Percentiles rank a stretch among this genome's conserved stretches.
phyloP scores from a whole-genome alignment of 2,329 filamentous ascomycete genomes.

The Neobulgaria alba region DNA sequence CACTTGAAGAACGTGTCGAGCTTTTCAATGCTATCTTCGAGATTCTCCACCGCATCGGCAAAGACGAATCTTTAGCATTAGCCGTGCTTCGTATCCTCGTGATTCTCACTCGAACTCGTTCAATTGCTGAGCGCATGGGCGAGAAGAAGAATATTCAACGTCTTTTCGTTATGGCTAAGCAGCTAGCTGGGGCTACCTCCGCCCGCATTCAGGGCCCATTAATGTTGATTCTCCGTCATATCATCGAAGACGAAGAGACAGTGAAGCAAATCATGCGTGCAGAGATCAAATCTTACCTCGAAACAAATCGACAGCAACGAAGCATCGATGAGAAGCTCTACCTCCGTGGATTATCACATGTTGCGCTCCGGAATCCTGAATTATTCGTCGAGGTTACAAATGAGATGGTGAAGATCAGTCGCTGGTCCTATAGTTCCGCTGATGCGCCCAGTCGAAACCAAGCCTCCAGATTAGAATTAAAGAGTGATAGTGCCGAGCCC shows the following conservation, averaged over 20 bases:
- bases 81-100: constrained; percentile 78
- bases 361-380: constrained; percentile 72
- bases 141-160: constrained; percentile 85
- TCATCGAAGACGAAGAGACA: constrained; percentile 88
- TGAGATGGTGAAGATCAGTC: constrained; percentile 67
- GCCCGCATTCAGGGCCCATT: constrained; percentile 56
- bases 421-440: constrained; percentile 41
- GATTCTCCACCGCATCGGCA: constrained; percentile 76
- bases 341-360: constrained; percentile 66
- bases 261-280: constrained; percentile 86
- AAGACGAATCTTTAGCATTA: constrained; percentile 76
- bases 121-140: constrained; percentile 66
- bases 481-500: constrained; percentile 15
- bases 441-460: constrained; percentile 35
- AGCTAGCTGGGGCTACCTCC: constrained; percentile 72
- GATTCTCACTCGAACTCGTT: constrained; percentile 73
- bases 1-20: constrained; percentile 54
- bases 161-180: constrained; percentile 91
- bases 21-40: constrained; percentile 75
- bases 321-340: constrained; percentile 64
- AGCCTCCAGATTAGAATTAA: constrained; percentile 26
- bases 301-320: constrained; percentile 42
- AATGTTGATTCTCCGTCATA: constrained; percentile 81
- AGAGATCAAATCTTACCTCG: constrained; percentile 75
- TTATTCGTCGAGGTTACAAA: constrained; percentile 83